Evolutionary conservation across 441 rosid genomes (phyloP).

Genomic region (Mallotus japonicus): DNA sequence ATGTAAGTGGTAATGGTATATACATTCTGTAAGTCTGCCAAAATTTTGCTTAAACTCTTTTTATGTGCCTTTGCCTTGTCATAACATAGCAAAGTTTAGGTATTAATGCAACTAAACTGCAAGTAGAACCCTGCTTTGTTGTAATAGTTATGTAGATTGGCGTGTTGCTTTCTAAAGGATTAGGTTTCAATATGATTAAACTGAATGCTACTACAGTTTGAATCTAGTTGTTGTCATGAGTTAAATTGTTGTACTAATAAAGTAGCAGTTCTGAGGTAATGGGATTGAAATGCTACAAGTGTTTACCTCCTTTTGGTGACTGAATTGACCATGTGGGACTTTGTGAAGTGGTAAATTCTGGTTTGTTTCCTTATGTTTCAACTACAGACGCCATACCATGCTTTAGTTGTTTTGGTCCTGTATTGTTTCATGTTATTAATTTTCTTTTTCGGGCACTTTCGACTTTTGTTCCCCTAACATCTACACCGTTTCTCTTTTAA

Average conservation of each 20-base stretch:
- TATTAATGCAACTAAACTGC: too few species aligned
- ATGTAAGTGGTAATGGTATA: conserved; percentile 43
- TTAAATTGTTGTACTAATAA: too few species aligned
- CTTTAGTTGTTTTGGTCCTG: not conserved
- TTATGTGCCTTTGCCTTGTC: not conserved
- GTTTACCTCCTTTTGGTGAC: not conserved
- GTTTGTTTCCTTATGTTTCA: not conserved
- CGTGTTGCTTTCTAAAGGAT: too few species aligned
- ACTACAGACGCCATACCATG: not conserved
- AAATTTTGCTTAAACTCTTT: not conserved
- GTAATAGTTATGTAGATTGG: too few species aligned
- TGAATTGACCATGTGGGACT: not conserved
- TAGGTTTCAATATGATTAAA: too few species aligned
- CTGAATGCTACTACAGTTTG: too few species aligned
- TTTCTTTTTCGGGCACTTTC: not conserved
- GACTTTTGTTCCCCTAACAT: not conserved
- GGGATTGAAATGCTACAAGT: not conserved
- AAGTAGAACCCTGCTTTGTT: too few species aligned
- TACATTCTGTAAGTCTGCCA: not conserved
- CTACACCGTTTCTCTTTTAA: not conserved
- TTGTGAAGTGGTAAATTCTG: not conserved
- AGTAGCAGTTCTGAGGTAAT: too few species aligned
- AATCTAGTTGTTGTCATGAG: too few species aligned
- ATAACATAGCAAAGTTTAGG: not conserved
- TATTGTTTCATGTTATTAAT: not conserved